Conservation (phyloP, 192 early-diverging fungal species). For the Helicostylum pulchrum region DNA sequence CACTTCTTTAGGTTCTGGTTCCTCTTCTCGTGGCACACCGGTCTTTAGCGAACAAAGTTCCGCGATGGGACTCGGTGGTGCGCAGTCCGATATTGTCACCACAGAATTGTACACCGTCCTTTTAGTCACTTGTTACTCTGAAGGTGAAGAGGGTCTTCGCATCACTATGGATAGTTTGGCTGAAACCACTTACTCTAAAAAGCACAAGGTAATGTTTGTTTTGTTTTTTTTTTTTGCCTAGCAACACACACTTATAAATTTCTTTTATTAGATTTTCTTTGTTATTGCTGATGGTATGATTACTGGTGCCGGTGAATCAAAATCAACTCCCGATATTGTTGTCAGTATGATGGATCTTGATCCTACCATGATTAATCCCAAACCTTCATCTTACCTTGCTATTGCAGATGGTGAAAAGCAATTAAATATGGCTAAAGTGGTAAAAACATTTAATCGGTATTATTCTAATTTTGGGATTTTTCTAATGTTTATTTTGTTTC, state of each 20-base stretch:
- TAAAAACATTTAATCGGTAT: slow-evolving; percentile 17
- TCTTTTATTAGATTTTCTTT: slow-evolving; percentile 66
- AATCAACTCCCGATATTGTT: slow-evolving; percentile 76
- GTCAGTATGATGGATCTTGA: slow-evolving; percentile 75
- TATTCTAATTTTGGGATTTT: not conserved
- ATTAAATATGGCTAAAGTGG: slow-evolving; percentile 80
- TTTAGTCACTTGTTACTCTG: slow-evolving; percentile 91
- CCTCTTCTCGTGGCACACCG: slow-evolving; percentile 10
- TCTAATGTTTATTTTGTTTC: slow-evolving; percentile 9
- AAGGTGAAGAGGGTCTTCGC: slow-evolving; percentile 75
- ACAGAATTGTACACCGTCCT: slow-evolving; percentile 69
- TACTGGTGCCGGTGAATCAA: slow-evolving; percentile 72
- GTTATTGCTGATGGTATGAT: slow-evolving; percentile 91
- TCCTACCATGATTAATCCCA: slow-evolving; percentile 61
- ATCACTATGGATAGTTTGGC: slow-evolving; percentile 87
- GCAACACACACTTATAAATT: too few species aligned
- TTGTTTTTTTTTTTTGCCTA: not conserved
- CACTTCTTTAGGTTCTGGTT: slow-evolving; percentile 13
- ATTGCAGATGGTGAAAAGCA: slow-evolving; percentile 80
- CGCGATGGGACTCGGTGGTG: slow-evolving; percentile 19
- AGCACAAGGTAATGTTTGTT: slow-evolving; percentile 60
- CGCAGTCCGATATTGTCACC: slow-evolving; percentile 35
- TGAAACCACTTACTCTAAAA: slow-evolving; percentile 73
- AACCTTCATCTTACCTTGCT: slow-evolving; percentile 74
- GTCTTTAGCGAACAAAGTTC: slow-evolving; percentile 19